Evolutionary conservation across 2,329 filamentous ascomycete genomes (phyloP).

Genomic region (Stagonosporopsis tanaceti): DNA sequence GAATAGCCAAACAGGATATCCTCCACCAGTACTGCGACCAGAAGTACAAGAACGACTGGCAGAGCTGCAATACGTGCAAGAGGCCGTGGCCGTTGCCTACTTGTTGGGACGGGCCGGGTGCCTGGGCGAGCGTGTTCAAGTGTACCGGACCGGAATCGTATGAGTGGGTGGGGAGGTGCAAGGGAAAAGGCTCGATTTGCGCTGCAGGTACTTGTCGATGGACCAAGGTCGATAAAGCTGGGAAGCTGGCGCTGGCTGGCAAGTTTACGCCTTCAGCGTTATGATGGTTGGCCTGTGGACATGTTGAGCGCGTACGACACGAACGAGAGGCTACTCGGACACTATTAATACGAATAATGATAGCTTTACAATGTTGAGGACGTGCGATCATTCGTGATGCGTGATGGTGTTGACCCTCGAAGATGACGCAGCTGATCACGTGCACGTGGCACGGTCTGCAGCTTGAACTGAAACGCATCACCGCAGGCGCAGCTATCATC

Average conservation of each 20-base stretch:
- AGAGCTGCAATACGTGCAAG: slow-evolving; percentile 29
- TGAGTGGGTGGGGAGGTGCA: slow-evolving; percentile 14
- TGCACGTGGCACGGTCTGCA: background rate
- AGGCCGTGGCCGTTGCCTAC: slow-evolving; percentile 18
- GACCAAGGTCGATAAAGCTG: background rate
- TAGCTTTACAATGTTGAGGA: background rate
- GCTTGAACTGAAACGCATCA: slow-evolving; percentile 21
- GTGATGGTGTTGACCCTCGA: background rate
- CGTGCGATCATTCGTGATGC: background rate
- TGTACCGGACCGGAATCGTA: slow-evolving; percentile 22
- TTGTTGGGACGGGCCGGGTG: slow-evolving; percentile 24
- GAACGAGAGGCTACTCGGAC: background rate
- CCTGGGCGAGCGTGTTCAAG: slow-evolving; percentile 26
- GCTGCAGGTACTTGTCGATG: slow-evolving; percentile 7
- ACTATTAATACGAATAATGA: background rate
- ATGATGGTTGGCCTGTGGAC: background rate
- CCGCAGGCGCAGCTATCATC: slow-evolving; percentile 28
- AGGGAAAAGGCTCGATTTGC: slow-evolving; percentile 6
- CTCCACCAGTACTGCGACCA: slow-evolving; percentile 30
- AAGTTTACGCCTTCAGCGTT: background rate
- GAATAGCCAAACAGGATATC: slow-evolving; percentile 23
- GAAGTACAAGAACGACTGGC: slow-evolving; percentile 24
- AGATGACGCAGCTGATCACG: slow-evolving; percentile 16
- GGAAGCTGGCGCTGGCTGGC: background rate
- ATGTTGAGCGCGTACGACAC: background rate